Evolutionary conservation across 306 rosid genomes (phyloP).

Genomic region (Quercus engelmannii): DNA sequence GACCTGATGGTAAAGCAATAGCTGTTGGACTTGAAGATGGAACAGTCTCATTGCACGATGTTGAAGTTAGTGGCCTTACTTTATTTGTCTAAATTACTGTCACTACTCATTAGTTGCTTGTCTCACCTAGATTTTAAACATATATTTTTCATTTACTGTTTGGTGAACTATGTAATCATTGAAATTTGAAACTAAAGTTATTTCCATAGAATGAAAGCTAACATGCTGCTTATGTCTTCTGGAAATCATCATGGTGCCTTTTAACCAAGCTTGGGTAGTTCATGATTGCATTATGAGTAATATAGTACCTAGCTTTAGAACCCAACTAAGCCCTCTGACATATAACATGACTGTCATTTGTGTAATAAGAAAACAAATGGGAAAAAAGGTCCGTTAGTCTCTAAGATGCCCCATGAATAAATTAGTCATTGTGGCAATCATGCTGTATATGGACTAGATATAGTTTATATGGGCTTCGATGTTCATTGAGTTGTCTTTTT

Average conservation of each 20-base stretch:
- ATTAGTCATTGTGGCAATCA: not conserved
- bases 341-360: not conserved
- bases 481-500: not conserved
- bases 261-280: not conserved
- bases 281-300: not conserved
- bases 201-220: not conserved
- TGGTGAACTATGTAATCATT: not conserved
- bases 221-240: not conserved
- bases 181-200: not conserved
- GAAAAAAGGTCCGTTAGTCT: not conserved
- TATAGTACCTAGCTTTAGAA: not conserved
- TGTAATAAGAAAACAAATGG: not conserved
- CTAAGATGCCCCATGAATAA: not conserved
- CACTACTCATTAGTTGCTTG: not conserved
- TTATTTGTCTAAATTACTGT: not conserved
- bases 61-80: conserved; percentile 61
- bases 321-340: not conserved
- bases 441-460: not conserved
- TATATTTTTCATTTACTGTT: not conserved
- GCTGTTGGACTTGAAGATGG: conserved; percentile 93
- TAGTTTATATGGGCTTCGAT: not conserved
- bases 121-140: not conserved
- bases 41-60: conserved; percentile 80
- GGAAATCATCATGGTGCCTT: not conserved
- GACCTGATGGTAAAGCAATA: conserved; percentile 92